phyloP scores from a whole-genome alignment of 2,329 filamentous ascomycete genomes.

The Xylaria digitata region DNA sequence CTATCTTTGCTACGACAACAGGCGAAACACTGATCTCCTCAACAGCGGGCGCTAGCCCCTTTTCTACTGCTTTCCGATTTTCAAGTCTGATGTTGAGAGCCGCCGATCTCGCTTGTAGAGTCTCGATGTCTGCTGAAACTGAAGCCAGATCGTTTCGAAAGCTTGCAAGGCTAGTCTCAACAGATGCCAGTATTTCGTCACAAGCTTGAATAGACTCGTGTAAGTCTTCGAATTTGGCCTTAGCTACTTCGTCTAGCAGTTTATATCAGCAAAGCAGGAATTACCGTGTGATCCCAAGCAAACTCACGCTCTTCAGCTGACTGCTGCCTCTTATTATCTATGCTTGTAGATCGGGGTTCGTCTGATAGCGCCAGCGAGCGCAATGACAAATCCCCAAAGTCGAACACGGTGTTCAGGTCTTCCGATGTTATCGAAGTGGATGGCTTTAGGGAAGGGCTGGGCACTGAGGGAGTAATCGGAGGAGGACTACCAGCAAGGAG shows the following conservation, averaged over 20 bases:
- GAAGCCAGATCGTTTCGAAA: constrained; percentile 93
- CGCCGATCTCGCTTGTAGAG: constrained; percentile 85
- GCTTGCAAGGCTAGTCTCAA: constrained; percentile 89
- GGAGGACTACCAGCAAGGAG: constrained; percentile 52
- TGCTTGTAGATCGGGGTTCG: constrained; percentile 41
- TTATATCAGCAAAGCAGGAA: constrained; percentile 42
- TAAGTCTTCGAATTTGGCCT: constrained; percentile 86
- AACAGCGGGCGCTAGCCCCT: constrained; percentile 84
- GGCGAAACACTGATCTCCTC: constrained; percentile 93
- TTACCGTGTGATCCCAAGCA: constrained; percentile 33
- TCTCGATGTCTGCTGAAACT: constrained; percentile 96
- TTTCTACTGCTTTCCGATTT: constrained; percentile 90
- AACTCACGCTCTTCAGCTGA: constrained; percentile 78
- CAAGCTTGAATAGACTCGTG: constrained; percentile 90
- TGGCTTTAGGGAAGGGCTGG: constrained; percentile 23
- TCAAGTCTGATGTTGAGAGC: constrained; percentile 86
- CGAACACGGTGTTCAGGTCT: constrained; percentile 74
- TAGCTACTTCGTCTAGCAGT: constrained; percentile 77
- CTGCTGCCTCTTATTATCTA: constrained; percentile 63
- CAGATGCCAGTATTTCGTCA: constrained; percentile 91
- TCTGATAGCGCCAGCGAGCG: constrained; percentile 71
- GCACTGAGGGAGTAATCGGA: constrained; percentile 14
- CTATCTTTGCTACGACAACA: constrained; percentile 82
- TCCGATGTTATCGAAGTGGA: constrained; percentile 55
- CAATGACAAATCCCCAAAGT: constrained; percentile 83